Conservation (phyloP, 352 stramenopile genomes). For the Sclerospora graminicola region DNA sequence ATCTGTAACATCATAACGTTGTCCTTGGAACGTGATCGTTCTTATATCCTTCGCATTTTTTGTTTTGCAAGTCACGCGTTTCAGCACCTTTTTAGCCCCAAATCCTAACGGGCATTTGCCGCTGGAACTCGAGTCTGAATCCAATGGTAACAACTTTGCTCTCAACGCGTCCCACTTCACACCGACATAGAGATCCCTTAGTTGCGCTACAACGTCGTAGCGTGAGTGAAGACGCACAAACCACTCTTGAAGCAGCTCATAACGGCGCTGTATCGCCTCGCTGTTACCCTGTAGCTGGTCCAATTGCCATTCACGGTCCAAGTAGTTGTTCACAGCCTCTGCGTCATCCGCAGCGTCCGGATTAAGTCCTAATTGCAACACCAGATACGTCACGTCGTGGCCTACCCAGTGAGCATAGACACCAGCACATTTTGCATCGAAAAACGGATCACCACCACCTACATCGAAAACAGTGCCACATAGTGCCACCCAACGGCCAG, state of each 20-base stretch:
- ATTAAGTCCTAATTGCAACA: slow-evolving; percentile 29
- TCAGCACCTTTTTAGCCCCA: slow-evolving; percentile 21
- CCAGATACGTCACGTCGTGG: slow-evolving; percentile 40
- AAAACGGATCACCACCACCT: slow-evolving; percentile 34
- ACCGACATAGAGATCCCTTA: slow-evolving; percentile 35
- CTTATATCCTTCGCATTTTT: slow-evolving; percentile 15
- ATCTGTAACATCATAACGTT: slow-evolving; percentile 40
- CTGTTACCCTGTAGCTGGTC: slow-evolving; percentile 15
- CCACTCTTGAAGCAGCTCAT: slow-evolving; percentile 39
- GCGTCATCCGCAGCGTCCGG: slow-evolving; percentile 21
- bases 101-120: slow-evolving; percentile 57
- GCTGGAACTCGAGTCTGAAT: slow-evolving; percentile 6
- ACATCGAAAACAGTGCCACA: slow-evolving; percentile 49
- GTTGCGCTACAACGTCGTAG: slow-evolving; percentile 34
- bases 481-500: slow-evolving; percentile 34
- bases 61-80: slow-evolving; percentile 12
- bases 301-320: slow-evolving; percentile 25
- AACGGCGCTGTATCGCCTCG: slow-evolving; percentile 12
- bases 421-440: slow-evolving; percentile 16
- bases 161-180: slow-evolving; percentile 34
- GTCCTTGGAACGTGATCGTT: slow-evolving; percentile 45
- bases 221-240: slow-evolving; percentile 37
- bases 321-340: slow-evolving; percentile 22
- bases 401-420: slow-evolving; percentile 41
- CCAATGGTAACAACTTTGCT: slow-evolving; percentile 21